phyloP scores from a whole-genome alignment of 805 yeast species.

The Scheffersomyces coipomensis region DNA sequence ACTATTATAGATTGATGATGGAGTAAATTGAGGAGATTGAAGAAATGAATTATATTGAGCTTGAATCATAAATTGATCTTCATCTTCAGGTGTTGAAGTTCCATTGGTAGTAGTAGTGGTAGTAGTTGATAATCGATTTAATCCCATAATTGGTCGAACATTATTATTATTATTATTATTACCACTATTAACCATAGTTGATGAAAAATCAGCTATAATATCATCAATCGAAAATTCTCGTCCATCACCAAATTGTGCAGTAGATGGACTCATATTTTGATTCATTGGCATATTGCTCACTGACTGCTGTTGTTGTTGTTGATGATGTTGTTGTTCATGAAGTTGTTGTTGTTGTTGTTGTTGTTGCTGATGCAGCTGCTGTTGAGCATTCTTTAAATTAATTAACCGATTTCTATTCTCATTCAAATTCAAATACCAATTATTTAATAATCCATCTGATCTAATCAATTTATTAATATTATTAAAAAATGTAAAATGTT shows the following conservation, averaged over 20 bases:
- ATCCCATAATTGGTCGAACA: not conserved
- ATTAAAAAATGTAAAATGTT: conserved; percentile 25
- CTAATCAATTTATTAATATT: conserved; percentile 26
- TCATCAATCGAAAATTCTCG: too few relatives aligned
- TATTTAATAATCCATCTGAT: conserved; percentile 17
- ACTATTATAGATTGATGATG: too few relatives aligned
- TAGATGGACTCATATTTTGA: too few relatives aligned
- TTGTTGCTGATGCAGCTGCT: not conserved
- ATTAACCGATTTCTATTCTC: conserved; percentile 4
- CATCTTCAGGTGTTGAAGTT: not conserved
- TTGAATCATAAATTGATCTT: too few relatives aligned
- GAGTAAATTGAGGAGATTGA: not conserved
- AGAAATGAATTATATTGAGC: not conserved
- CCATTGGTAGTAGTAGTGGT: too few relatives aligned
- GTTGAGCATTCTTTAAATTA: not conserved
- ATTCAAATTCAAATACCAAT: conserved; percentile 21
- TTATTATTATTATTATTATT: too few relatives aligned
- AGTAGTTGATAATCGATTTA: too few relatives aligned
- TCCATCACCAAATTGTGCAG: too few relatives aligned
- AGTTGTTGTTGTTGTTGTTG: not conserved
- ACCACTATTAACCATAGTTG: too few relatives aligned
- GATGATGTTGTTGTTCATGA: not conserved
- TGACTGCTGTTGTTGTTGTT: not conserved
- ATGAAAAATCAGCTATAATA: too few relatives aligned
- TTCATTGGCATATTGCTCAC: too few relatives aligned